These are phyloP conservation scores for Sclerotinia borealis DNA, from an alignment of 2,329 filamentous ascomycete genomes.

Conservation along the genomic window DNA sequence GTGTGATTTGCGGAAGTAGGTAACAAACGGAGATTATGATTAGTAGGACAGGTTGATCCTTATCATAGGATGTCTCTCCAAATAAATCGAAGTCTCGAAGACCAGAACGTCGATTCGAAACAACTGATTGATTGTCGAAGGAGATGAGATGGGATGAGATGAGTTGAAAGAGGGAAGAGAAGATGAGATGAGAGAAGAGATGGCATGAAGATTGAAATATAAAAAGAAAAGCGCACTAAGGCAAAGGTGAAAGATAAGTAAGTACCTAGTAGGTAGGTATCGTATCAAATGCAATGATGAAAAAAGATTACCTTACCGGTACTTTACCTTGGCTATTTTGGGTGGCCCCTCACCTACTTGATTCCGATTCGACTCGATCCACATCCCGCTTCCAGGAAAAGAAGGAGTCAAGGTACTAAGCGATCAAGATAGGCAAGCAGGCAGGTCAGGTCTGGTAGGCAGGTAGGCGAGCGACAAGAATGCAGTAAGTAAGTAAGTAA, in stretches of 20 bases:
- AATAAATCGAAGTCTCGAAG: constrained; percentile 10
- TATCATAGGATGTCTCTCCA: not conserved
- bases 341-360: not conserved
- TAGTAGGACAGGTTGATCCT: not conserved
- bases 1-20: constrained; percentile 11
- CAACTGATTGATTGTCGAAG: constrained; percentile 4
- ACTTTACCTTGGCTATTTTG: not conserved
- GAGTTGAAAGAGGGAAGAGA: constrained; percentile 10
- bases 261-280: not conserved
- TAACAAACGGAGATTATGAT: constrained; percentile 17
- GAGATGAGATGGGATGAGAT: not conserved
- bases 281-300: not conserved
- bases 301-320: not conserved
- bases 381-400: not conserved
- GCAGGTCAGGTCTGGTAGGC: not conserved
- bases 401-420: not conserved
- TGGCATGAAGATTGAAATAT: not conserved
- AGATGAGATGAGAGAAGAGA: not conserved
- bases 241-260: not conserved
- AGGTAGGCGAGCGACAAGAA: not conserved
- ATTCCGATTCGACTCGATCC: not conserved
- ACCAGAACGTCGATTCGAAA: constrained; percentile 17
- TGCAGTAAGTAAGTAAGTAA: constrained; percentile 5
- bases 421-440: not conserved
- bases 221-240: not conserved